A percentile compares a stretch with the other conserved stretches of the same genome.
Evolutionary conservation across 148 eudicot genomes (phyloP).

Genomic region (Rhododendron williamsianum): DNA sequence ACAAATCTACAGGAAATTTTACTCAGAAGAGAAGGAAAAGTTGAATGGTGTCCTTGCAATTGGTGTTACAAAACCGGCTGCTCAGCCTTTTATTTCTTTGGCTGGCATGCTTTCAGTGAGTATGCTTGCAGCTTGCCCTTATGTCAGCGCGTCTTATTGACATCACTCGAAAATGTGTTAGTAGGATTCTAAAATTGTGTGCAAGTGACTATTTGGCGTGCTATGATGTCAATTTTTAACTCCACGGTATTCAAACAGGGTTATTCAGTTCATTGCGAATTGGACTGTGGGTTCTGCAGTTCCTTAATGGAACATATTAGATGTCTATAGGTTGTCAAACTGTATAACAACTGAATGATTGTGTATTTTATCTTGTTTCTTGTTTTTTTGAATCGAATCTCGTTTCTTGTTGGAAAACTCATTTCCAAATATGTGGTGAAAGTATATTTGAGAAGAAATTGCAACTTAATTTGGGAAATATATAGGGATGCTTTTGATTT

Average conservation of each 20-base stretch:
- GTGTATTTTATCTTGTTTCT: not conserved
- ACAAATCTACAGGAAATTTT: constrained; percentile 63
- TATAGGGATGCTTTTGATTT: not conserved
- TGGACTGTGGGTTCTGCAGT: not conserved
- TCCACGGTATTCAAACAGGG: not conserved
- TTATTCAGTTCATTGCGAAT: not conserved
- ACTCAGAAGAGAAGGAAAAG: constrained; percentile 69
- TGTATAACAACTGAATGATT: not conserved
- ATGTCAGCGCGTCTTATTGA: not conserved
- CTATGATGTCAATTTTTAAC: not conserved
- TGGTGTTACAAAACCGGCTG: constrained; percentile 35
- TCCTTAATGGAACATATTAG: not conserved
- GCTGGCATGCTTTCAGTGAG: constrained; percentile 61
- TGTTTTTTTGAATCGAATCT: not conserved
- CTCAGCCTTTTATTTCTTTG: constrained; percentile 49
- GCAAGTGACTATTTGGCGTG: not conserved
- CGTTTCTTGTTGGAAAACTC: not conserved
- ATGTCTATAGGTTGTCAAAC: not conserved
- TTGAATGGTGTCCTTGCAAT: constrained; percentile 75
- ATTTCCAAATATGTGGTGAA: not conserved
- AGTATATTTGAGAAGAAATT: not conserved
- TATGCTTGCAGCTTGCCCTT: not conserved
- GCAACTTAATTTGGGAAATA: not conserved
- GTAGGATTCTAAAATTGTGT: not conserved
- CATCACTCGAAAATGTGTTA: not conserved